These are phyloP conservation scores for Gelatoporia subvermispora DNA, from an alignment of 768 basidiomycete species.

Conservation along the genomic window DNA sequence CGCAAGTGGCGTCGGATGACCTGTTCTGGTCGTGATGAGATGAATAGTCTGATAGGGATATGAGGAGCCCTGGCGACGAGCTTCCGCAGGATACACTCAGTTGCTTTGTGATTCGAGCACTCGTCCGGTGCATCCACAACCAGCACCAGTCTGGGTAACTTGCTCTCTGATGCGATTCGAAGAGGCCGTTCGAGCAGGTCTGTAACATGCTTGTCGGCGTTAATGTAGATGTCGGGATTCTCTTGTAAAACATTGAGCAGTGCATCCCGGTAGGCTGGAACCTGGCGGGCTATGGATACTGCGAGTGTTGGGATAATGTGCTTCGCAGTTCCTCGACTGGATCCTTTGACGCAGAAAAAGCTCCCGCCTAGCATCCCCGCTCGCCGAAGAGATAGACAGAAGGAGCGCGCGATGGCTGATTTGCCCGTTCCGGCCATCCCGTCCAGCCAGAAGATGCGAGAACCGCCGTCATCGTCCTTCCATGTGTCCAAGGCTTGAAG, in stretches of 20 bases:
- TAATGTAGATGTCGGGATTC: slow-evolving; percentile 2
- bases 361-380: slow-evolving; percentile 25
- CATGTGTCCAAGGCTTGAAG: neutral
- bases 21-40: neutral
- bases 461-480: neutral
- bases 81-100: neutral
- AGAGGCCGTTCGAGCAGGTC: slow-evolving; percentile 6
- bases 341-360: slow-evolving; percentile 28
- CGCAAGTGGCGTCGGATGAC: neutral
- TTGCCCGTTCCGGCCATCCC: too few species aligned
- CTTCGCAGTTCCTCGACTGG: slow-evolving; percentile 1
- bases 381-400: slow-evolving; percentile 19
- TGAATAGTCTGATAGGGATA: neutral
- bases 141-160: neutral
- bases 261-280: slow-evolving; percentile 22
- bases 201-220: too few species aligned
- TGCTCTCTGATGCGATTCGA: slow-evolving; percentile 1
- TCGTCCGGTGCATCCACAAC: slow-evolving; percentile 35
- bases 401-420: slow-evolving; percentile 30
- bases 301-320: slow-evolving; percentile 20
- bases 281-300: neutral
- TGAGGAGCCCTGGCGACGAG: neutral
- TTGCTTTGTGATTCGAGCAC: slow-evolving; percentile 10
- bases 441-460: slow-evolving; percentile 4
- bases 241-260: slow-evolving; percentile 7